Evolutionary conservation across 169 alveolate genomes (phyloP).

Genomic region (Plasmodium coatneyi): DNA sequence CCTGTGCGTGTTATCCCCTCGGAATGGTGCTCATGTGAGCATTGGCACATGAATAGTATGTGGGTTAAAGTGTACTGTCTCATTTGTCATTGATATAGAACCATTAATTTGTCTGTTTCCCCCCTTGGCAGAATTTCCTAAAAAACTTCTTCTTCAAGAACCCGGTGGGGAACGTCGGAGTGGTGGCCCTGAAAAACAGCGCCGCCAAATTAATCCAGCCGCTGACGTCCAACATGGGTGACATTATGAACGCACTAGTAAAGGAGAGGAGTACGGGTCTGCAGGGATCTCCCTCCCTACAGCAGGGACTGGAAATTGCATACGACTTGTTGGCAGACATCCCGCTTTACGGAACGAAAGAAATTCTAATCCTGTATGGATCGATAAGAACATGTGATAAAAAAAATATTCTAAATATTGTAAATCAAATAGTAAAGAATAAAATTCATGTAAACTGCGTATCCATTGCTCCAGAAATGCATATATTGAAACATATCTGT

Average conservation of each 20-base stretch:
- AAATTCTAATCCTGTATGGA: constrained; percentile 81
- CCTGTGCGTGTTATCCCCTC: not conserved
- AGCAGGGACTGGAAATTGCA: constrained; percentile 84
- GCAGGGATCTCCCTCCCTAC: constrained; percentile 83
- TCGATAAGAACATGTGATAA: constrained; percentile 84
- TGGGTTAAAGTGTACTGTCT: not conserved
- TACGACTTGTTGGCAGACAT: constrained; percentile 76
- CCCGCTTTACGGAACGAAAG: constrained; percentile 85
- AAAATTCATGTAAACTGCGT: constrained; percentile 69
- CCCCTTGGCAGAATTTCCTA: constrained; percentile 67
- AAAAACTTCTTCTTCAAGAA: constrained; percentile 79
- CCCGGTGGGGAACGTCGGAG: constrained; percentile 84
- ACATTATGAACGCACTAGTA: constrained; percentile 70
- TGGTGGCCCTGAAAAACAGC: constrained; percentile 82
- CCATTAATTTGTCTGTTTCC: not conserved
- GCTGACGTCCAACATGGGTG: constrained; percentile 82
- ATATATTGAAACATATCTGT: constrained; percentile 64
- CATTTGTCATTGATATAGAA: not conserved
- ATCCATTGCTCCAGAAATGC: constrained; percentile 75
- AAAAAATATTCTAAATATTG: constrained; percentile 32
- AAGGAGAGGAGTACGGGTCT: constrained; percentile 78
- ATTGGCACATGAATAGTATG: not conserved
- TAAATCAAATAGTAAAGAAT: constrained; percentile 49
- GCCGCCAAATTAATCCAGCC: constrained; percentile 77
- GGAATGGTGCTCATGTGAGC: not conserved